phyloP scores from a whole-genome alignment of 2,329 filamentous ascomycete genomes.

The Remersonia thermophila region DNA sequence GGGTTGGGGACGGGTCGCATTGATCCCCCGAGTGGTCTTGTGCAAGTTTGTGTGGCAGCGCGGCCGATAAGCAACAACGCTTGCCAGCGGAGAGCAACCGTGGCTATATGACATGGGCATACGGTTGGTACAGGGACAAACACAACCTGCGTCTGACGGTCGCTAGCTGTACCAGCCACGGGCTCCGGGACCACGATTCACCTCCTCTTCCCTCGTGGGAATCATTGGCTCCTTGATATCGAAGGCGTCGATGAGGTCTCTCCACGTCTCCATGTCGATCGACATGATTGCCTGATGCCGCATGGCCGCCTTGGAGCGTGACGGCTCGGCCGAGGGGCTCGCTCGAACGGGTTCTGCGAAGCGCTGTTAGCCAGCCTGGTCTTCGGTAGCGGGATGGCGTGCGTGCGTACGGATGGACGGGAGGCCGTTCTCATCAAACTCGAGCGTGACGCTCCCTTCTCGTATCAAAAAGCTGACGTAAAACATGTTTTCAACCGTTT shows the following conservation, averaged over 20 bases:
- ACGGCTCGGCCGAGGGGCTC: slow-evolving; percentile 29
- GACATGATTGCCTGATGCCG: slow-evolving; percentile 81
- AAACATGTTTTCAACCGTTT: slow-evolving; percentile 94
- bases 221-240: slow-evolving; percentile 73
- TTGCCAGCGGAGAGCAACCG: too few relatives aligned
- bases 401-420: slow-evolving; percentile 62
- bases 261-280: slow-evolving; percentile 77
- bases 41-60: too few relatives aligned
- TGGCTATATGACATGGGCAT: too few relatives aligned
- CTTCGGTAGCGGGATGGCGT: slow-evolving; percentile 18
- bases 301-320: slow-evolving; percentile 34
- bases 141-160: background rate
- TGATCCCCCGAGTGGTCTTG: too few relatives aligned
- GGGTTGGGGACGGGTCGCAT: too few relatives aligned
- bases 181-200: slow-evolving; percentile 37
- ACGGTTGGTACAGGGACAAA: background rate
- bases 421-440: slow-evolving; percentile 57
- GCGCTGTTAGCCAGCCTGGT: slow-evolving; percentile 13
- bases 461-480: slow-evolving; percentile 90
- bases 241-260: slow-evolving; percentile 62
- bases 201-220: slow-evolving; percentile 57
- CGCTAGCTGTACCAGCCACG: slow-evolving; percentile 55
- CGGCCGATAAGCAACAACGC: too few relatives aligned
- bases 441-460: slow-evolving; percentile 68
- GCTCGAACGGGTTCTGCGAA: slow-evolving; percentile 31